A percentile compares a stretch with the other conserved stretches of the same genome.
These are phyloP conservation scores for Phialophora verrucosa DNA, from an alignment of 2,329 filamentous ascomycete species.

Conservation along the genomic window DNA sequence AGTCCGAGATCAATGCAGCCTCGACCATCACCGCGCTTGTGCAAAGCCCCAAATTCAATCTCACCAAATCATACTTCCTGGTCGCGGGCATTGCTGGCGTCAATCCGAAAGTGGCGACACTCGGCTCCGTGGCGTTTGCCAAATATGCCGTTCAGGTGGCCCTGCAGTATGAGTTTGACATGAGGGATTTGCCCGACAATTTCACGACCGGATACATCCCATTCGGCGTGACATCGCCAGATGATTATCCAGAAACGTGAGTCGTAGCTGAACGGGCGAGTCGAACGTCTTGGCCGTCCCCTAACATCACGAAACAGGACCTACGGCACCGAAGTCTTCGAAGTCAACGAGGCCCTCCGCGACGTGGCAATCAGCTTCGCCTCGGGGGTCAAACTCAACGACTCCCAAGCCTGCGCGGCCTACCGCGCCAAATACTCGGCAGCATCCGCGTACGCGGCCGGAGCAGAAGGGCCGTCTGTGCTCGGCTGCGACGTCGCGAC, in stretches of 20 bases:
- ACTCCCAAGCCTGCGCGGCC: constrained; percentile 54
- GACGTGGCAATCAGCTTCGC: constrained; percentile 61
- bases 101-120: constrained; percentile 69
- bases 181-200: constrained; percentile 68
- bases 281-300: not conserved
- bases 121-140: constrained; percentile 70
- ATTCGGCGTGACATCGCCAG: constrained; percentile 62
- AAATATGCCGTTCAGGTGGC: constrained; percentile 75
- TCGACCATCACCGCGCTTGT: constrained; percentile 67
- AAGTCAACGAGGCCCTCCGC: constrained; percentile 66
- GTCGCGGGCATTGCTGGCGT: constrained; percentile 76
- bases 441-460: constrained; percentile 48
- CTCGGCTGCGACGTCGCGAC: constrained; percentile 71
- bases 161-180: constrained; percentile 76
- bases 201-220: constrained; percentile 73
- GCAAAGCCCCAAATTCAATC: constrained; percentile 67
- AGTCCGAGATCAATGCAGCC: constrained; percentile 77
- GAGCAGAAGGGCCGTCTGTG: constrained; percentile 58
- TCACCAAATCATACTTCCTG: constrained; percentile 72
- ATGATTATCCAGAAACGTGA: constrained; percentile 58
- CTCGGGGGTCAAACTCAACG: constrained; percentile 58
- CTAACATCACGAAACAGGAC: constrained; percentile 45
- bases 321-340: constrained; percentile 74
- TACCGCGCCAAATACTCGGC: constrained; percentile 63
- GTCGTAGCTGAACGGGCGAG: not conserved